Percentiles rank a stretch among this genome's conserved stretches.
Evolutionary conservation across 2,329 filamentous ascomycete species (phyloP).

Genomic region (Monosporascus sp.): DNA sequence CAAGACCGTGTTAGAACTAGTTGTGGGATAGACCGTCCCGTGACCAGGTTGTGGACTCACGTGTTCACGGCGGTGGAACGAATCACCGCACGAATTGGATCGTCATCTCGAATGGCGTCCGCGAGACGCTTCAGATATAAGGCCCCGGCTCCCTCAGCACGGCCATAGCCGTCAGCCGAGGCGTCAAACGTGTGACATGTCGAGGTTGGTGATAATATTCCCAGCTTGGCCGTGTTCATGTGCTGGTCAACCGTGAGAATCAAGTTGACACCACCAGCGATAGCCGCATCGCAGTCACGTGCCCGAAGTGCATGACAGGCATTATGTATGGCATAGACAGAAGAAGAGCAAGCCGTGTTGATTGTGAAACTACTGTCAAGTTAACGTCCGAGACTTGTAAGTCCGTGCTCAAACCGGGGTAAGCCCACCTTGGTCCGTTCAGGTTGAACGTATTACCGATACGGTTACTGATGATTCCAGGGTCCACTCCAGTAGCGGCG

Average conservation of each 20-base stretch:
- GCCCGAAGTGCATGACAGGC: slow-evolving; percentile 21
- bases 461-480: slow-evolving; percentile 32
- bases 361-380: slow-evolving; percentile 12
- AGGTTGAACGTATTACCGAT: slow-evolving; percentile 34
- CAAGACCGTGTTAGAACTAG: neutral
- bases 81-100: slow-evolving; percentile 24
- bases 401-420: slow-evolving; percentile 1
- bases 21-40: neutral
- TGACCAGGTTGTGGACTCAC: neutral
- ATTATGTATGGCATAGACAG: slow-evolving; percentile 28
- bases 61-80: slow-evolving; percentile 21
- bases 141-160: slow-evolving; percentile 15
- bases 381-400: neutral
- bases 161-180: slow-evolving; percentile 24
- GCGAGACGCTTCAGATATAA: slow-evolving; percentile 21
- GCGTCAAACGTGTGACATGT: slow-evolving; percentile 26
- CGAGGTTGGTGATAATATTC: slow-evolving; percentile 27
- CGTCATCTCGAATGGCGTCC: slow-evolving; percentile 21
- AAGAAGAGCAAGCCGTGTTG: slow-evolving; percentile 33
- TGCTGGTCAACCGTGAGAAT: slow-evolving; percentile 26
- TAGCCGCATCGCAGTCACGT: slow-evolving; percentile 26
- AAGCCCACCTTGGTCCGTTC: slow-evolving; percentile 22
- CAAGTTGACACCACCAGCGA: slow-evolving; percentile 32
- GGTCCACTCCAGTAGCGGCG: slow-evolving; percentile 28
- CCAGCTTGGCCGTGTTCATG: slow-evolving; percentile 25